phyloP scores from a whole-genome alignment of 176 grass and related monocot genomes.

The Thalia dealbata region DNA sequence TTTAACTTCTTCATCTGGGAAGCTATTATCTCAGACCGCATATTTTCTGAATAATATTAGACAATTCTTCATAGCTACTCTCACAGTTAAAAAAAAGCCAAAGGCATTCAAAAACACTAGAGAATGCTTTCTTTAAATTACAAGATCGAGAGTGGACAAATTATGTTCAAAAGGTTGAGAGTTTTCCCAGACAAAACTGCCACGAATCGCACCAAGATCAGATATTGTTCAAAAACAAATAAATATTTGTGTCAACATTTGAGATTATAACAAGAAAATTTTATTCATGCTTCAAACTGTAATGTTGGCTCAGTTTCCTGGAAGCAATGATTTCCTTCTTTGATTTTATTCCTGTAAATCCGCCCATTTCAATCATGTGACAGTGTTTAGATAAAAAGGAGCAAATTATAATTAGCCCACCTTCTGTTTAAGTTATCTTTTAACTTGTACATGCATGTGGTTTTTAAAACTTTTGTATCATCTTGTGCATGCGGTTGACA shows the following conservation, averaged over 20 bases:
- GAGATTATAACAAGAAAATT: too few relatives aligned
- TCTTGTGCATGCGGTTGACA: too few relatives aligned
- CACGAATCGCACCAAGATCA: neutral
- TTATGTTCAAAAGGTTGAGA: neutral
- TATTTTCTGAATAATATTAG: neutral
- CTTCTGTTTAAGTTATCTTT: too few relatives aligned
- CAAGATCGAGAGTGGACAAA: neutral
- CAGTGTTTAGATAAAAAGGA: neutral
- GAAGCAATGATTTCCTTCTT: neutral
- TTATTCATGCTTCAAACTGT: neutral
- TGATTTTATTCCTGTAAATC: neutral
- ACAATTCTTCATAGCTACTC: neutral
- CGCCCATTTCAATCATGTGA: neutral
- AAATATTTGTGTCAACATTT: too few relatives aligned
- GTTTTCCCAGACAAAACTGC: neutral
- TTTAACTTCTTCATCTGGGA: neutral
- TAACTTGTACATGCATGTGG: too few relatives aligned
- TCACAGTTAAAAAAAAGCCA: too few relatives aligned
- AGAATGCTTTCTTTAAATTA: neutral
- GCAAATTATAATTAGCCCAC: neutral
- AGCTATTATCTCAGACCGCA: neutral
- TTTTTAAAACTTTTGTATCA: too few relatives aligned
- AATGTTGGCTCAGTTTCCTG: neutral
- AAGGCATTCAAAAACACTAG: too few relatives aligned
- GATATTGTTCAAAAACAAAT: neutral